A percentile compares a stretch with the other conserved stretches of the same genome.
Evolutionary conservation across 2,329 filamentous ascomycete genomes (phyloP).

Genomic region (Cladorrhinum sp.): DNA sequence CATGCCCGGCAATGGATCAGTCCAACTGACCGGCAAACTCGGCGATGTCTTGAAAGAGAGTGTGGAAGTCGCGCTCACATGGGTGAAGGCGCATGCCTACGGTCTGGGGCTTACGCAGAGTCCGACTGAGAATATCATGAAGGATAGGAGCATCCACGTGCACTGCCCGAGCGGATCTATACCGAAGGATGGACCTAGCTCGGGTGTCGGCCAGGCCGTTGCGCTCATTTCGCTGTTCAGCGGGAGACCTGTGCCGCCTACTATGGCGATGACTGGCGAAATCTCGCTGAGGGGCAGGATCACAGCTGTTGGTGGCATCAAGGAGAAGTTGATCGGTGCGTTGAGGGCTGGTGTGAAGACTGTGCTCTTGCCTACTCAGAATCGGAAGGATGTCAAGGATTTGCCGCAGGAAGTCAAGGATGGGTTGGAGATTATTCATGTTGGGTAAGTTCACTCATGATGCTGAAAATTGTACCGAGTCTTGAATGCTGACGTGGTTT

Average conservation of each 20-base stretch:
- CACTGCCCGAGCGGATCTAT: constrained; percentile 94
- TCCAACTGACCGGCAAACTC: constrained; percentile 94
- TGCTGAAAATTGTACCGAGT: background rate
- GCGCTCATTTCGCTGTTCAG: constrained; percentile 89
- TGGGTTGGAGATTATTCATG: constrained; percentile 83
- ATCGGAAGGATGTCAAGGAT: constrained; percentile 89
- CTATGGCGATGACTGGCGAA: constrained; percentile 89
- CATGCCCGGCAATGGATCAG: constrained; percentile 88
- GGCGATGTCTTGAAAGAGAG: constrained; percentile 96
- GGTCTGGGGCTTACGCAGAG: constrained; percentile 81
- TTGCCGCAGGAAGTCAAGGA: constrained; percentile 84
- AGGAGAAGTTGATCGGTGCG: constrained; percentile 96
- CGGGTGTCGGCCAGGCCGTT: constrained; percentile 90
- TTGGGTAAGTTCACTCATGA: constrained; percentile 61
- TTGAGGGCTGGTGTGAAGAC: constrained; percentile 91
- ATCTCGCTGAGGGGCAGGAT: constrained; percentile 83
- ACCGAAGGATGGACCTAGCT: constrained; percentile 85
- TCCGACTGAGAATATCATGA: constrained; percentile 90
- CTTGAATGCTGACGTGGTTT: constrained; percentile 21
- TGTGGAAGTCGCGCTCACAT: constrained; percentile 91
- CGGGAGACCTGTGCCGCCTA: constrained; percentile 80
- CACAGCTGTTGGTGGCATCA: constrained; percentile 93
- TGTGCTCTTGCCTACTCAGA: constrained; percentile 81
- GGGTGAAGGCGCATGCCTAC: constrained; percentile 95
- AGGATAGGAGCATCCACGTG: constrained; percentile 87